Evolutionary conservation across 2,329 filamentous ascomycete genomes (phyloP), one percentile per base, ranked within the genome.

Genomic region (Neonectria magnoliae): DNA sequence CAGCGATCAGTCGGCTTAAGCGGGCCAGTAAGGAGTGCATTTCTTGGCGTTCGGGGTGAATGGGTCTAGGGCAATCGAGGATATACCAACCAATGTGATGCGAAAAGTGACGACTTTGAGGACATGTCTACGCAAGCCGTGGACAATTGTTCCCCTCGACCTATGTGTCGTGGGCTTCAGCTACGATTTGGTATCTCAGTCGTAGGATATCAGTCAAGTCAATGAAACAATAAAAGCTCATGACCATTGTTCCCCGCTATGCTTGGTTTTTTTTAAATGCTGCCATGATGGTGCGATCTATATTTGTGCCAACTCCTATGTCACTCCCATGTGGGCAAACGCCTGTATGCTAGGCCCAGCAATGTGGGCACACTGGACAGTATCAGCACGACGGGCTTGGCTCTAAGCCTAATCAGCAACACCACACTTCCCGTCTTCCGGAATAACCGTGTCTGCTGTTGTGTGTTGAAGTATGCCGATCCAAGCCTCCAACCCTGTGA

Each of bases 1-100:
- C 77, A 91, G 86, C 84, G 90, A 93, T 83, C 89, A 90, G 81
- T 82, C 85, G 79, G 84, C 87, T 77, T 91, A 90, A 83, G 68
- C 69, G 56, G 56, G 62, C 67, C 54, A 31, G 55, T 50, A 60
- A 70, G 62, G 65, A 68, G 64, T 74, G 75, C 65, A 74, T 77
- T 76, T 69, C 67, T 77, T 73, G 81, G 83, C 82, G 82, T 84
- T 84, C 68, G 77, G 81, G 79, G 78, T 76, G 76, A 74, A 78
- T 75, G 68, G 75, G 77, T 75, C 75, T 66, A 75, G 69, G 75
- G 75, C 75, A 74, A 75, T 71, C 72, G 73, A 73, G 75, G 72
- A 74, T 78, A 79, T 79, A 80, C 75, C 77, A 80, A 73, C 76
- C 73, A 73, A 71, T 71, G 69, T 75, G 70, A 75, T 75, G 71